Percentiles rank a stretch among this genome's conserved stretches.
Conservation (phyloP, 2,329 filamentous ascomycete genomes). For the Scedosporium aurantiacum region DNA sequence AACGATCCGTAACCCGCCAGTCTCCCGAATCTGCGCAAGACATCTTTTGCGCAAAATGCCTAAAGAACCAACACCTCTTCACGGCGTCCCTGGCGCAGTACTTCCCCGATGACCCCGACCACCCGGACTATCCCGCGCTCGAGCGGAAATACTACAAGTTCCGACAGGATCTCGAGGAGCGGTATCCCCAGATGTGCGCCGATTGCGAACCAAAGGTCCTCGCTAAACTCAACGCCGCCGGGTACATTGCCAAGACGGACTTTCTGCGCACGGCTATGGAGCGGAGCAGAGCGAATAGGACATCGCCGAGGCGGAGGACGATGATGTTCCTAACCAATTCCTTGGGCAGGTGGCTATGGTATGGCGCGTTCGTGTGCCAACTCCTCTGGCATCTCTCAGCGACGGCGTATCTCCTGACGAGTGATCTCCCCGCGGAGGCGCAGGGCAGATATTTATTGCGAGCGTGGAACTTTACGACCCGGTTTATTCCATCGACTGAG, state of each 20-base stretch:
- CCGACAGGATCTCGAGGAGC: conserved; percentile 60
- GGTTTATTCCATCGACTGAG: conserved; percentile 27
- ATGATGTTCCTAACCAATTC: conserved; percentile 30
- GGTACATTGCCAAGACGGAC: conserved; percentile 77
- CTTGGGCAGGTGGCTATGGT: conserved; percentile 36
- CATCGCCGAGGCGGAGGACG: conserved; percentile 19
- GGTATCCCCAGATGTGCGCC: conserved; percentile 82
- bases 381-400: conserved; percentile 37
- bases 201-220: conserved; percentile 68
- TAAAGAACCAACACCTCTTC: conserved; percentile 81
- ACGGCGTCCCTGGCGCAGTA: conserved; percentile 70
- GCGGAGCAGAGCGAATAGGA: conserved; percentile 36
- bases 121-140: conserved; percentile 58
- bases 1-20: conserved; percentile 24
- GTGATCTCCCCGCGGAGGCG: background rate
- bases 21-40: conserved; percentile 12
- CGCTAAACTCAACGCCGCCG: conserved; percentile 55
- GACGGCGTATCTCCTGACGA: conserved; percentile 15
- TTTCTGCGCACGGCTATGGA: conserved; percentile 66
- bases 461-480: conserved; percentile 14
- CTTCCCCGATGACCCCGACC: conserved; percentile 50
- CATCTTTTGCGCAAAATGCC: conserved; percentile 63
- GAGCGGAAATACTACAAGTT: conserved; percentile 61
- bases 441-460: background rate
- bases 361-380: conserved; percentile 33